phyloP scores from a whole-genome alignment of 345 rosid species.

The Citrus cavaleriei region DNA sequence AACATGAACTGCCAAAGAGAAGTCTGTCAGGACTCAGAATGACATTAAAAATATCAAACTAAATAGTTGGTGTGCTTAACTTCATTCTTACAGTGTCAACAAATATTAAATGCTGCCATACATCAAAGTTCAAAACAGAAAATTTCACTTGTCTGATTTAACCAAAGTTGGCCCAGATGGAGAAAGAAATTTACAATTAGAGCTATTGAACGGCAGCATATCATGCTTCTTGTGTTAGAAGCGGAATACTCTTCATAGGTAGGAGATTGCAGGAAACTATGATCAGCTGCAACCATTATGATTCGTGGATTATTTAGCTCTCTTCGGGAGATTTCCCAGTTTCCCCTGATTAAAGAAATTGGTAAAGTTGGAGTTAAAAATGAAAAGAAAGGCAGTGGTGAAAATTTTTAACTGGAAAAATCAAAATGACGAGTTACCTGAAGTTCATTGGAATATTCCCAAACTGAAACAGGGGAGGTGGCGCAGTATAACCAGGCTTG shows the following conservation, averaged over 20 bases:
- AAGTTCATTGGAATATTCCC: slow-evolving; percentile 73
- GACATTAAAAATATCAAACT: background rate
- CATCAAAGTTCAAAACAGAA: background rate
- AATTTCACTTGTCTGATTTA: background rate
- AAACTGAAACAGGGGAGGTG: slow-evolving; percentile 68
- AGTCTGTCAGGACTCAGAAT: background rate
- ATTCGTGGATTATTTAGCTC: slow-evolving; percentile 41
- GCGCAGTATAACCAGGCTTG: slow-evolving; percentile 84
- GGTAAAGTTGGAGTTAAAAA: background rate
- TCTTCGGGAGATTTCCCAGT: slow-evolving; percentile 72
- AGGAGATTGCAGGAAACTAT: slow-evolving; percentile 30
- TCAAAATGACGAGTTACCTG: slow-evolving; percentile 35
- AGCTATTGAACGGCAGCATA: slow-evolving; percentile 61
- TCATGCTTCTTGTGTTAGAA: slow-evolving; percentile 51
- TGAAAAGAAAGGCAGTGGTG: background rate
- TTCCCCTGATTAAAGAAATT: slow-evolving; percentile 41
- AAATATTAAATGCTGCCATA: background rate
- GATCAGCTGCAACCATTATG: slow-evolving; percentile 72
- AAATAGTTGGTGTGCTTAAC: background rate
- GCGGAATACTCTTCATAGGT: slow-evolving; percentile 44
- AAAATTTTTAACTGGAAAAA: background rate
- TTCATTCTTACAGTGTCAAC: background rate
- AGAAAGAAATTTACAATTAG: slow-evolving; percentile 41
- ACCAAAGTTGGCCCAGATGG: background rate
- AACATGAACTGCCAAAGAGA: slow-evolving; percentile 65